phyloP scores from a whole-genome alignment of 208 protist species.

The Trypanosoma platydactyli region DNA sequence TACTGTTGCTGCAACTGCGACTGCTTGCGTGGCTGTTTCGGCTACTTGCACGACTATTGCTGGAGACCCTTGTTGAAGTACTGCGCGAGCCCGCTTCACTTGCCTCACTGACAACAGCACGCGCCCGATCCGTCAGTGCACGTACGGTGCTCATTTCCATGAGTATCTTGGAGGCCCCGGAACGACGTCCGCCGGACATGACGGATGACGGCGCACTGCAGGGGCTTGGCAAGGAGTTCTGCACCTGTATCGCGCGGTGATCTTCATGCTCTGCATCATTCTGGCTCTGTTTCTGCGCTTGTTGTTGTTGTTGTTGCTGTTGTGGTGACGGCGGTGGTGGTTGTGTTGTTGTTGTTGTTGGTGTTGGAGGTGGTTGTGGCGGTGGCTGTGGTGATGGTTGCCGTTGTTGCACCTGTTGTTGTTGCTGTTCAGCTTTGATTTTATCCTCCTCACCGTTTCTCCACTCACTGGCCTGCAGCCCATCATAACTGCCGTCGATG shows the following conservation, averaged over 20 bases:
- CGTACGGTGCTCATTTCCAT: not conserved
- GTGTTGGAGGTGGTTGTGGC: too few relatives aligned
- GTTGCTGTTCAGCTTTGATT: not conserved
- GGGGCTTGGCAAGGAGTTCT: not conserved
- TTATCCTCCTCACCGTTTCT: not conserved
- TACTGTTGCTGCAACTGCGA: too few relatives aligned
- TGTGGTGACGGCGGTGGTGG: too few relatives aligned
- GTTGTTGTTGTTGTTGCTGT: not conserved
- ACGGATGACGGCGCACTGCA: not conserved
- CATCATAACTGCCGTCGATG: not conserved
- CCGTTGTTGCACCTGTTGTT: not conserved
- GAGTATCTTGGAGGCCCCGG: not conserved
- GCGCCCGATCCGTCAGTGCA: conserved; percentile 1
- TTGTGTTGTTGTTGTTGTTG: not conserved
- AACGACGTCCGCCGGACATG: not conserved
- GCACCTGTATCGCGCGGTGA: not conserved
- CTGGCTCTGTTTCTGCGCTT: not conserved
- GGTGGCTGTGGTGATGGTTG: too few relatives aligned
- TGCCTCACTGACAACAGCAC: conserved; percentile 7
- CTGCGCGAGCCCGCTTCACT: not conserved
- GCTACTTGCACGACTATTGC: conserved; percentile 1
- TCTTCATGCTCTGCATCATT: not conserved
- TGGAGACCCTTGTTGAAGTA: not conserved
- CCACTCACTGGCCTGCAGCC: not conserved
- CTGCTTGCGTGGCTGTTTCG: not conserved